Percentiles rank a stretch among this genome's conserved stretches.
Evolutionary conservation across 2,329 filamentous ascomycete genomes (phyloP).

Genomic region (Pseudophaeomoniella oleicola): DNA sequence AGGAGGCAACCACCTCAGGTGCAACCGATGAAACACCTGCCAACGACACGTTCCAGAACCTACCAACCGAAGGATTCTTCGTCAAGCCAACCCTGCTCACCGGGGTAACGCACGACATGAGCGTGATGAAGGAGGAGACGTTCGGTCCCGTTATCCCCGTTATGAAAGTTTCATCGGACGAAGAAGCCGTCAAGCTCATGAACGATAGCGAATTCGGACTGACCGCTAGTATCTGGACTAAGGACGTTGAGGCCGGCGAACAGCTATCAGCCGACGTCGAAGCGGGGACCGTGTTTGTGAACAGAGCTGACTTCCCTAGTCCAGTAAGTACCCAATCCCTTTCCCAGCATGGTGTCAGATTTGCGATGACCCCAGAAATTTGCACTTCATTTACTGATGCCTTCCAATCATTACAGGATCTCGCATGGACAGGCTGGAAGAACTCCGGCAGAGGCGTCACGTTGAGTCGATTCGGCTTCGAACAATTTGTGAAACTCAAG

Average conservation of each 20-base stretch:
- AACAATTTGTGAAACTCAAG: constrained; percentile 93
- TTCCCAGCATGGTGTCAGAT: no score
- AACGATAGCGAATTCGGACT: constrained; percentile 90
- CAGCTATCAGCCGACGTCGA: constrained; percentile 68
- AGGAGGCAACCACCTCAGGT: constrained; percentile 69
- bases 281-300: constrained; percentile 91
- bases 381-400: constrained; percentile 4
- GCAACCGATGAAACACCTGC: constrained; percentile 73
- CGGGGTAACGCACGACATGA: constrained; percentile 67
- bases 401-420: constrained; percentile 32
- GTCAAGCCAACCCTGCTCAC: constrained; percentile 73
- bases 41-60: constrained; percentile 60
- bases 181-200: constrained; percentile 72
- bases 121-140: constrained; percentile 84
- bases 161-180: constrained; percentile 69
- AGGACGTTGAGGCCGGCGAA: constrained; percentile 62
- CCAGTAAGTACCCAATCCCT: no score
- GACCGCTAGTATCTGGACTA: constrained; percentile 96
- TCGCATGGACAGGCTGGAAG: constrained; percentile 97
- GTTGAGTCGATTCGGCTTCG: constrained; percentile 78
- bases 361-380: constrained; percentile 4
- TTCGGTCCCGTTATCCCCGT: constrained; percentile 88
- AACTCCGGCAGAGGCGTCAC: constrained; percentile 88
- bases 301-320: constrained; percentile 81
- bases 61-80: constrained; percentile 70